These are phyloP conservation scores for Coemansia sp. DNA, from an alignment of 192 early-diverging fungal species.

Conservation along the genomic window DNA sequence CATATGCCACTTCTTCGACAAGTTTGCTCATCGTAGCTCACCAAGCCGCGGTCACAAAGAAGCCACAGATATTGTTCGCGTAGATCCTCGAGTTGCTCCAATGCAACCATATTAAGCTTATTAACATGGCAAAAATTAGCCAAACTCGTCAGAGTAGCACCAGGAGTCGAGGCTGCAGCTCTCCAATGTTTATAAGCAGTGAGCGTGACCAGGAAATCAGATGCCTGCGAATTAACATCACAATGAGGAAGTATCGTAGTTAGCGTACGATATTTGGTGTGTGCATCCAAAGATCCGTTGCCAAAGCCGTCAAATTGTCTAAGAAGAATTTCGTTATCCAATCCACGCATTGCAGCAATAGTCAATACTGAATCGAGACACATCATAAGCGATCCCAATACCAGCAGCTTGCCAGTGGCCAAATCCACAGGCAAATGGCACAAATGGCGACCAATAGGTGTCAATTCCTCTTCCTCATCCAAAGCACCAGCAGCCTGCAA, in stretches of 20 bases:
- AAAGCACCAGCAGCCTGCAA: conserved; percentile 35
- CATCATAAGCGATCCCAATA: conserved; percentile 70
- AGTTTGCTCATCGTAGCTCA: background rate
- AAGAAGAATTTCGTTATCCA: conserved; percentile 6
- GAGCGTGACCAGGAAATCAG: conserved; percentile 19
- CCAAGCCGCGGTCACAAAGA: conserved; percentile 13
- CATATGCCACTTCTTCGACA: background rate
- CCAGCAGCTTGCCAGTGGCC: conserved; percentile 69
- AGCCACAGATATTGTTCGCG: conserved; percentile 34
- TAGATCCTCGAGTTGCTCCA: conserved; percentile 31
- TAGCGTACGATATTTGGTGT: background rate
- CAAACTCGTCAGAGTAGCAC: background rate
- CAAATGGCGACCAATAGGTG: conserved; percentile 71
- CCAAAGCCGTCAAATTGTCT: background rate
- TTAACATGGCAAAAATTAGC: conserved; percentile 7
- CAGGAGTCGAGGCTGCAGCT: background rate
- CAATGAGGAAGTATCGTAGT: conserved; percentile 4
- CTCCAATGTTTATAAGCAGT: conserved; percentile 33
- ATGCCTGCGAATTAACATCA: background rate
- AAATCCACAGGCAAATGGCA: conserved; percentile 72
- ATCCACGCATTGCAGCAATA: conserved; percentile 60
- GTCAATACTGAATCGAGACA: conserved; percentile 79
- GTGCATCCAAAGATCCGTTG: background rate
- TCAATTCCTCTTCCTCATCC: conserved; percentile 53
- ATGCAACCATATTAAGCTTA: conserved; percentile 13